Evolutionary conservation across 805 yeast genomes (phyloP).

Genomic region (Scheffersomyces lignosus): DNA sequence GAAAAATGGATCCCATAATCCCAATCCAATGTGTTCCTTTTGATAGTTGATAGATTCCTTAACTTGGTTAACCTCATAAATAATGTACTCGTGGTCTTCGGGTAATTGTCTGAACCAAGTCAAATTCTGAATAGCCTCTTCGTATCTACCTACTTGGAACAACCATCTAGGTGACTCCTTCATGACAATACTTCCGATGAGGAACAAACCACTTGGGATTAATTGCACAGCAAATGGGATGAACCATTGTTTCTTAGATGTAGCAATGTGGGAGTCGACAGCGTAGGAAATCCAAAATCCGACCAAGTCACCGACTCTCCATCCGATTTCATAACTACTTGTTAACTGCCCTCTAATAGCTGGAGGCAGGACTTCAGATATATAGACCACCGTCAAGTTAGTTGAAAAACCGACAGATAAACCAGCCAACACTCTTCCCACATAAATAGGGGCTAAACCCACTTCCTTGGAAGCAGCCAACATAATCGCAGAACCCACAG

Average conservation of each 20-base stretch:
- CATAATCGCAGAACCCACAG: conserved; percentile 39
- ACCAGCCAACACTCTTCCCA: conserved; percentile 38
- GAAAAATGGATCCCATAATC: conserved; percentile 33
- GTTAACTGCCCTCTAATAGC: conserved; percentile 35
- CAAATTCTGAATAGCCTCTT: conserved; percentile 33
- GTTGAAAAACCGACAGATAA: conserved; percentile 37
- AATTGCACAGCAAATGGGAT: conserved; percentile 42
- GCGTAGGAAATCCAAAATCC: conserved; percentile 41
- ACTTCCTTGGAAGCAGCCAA: conserved; percentile 24
- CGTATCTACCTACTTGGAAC: conserved; percentile 28
- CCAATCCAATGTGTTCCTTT: conserved; percentile 27
- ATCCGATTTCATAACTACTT: conserved; percentile 35
- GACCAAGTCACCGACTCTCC: conserved; percentile 40
- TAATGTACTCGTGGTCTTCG: conserved; percentile 33
- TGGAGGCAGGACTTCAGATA: conserved; percentile 37
- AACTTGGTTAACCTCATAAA: conserved; percentile 37
- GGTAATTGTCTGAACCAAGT: conserved; percentile 36
- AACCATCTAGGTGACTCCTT: conserved; percentile 40
- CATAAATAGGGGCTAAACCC: conserved; percentile 39
- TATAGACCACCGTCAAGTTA: conserved; percentile 36
- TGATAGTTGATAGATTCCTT: conserved; percentile 32
- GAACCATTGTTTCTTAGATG: conserved; percentile 33
- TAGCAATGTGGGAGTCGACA: conserved; percentile 24
- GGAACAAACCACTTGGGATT: conserved; percentile 36
- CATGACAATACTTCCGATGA: conserved; percentile 32